phyloP scores from a whole-genome alignment of 345 rosid species.

The Gossypioides kirkii region DNA sequence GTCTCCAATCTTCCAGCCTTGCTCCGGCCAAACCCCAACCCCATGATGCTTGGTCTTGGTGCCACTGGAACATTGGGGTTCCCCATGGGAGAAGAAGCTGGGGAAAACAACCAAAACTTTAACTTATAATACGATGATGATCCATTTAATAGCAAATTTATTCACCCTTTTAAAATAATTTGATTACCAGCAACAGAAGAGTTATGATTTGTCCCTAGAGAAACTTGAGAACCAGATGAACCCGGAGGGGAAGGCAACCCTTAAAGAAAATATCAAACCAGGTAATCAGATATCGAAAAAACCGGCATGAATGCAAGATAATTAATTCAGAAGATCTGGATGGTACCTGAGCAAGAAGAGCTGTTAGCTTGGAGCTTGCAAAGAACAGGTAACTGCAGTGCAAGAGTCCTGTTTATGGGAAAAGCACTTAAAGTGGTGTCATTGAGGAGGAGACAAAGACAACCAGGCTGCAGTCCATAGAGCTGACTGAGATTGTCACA shows the following conservation, averaged over 20 bases:
- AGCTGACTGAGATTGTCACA: conserved; percentile 60
- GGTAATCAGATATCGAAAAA: neutral
- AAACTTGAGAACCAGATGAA: conserved; percentile 41
- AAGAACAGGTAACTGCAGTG: conserved; percentile 52
- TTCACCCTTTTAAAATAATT: neutral
- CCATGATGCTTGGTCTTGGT: conserved; percentile 40
- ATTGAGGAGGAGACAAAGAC: conserved; percentile 70
- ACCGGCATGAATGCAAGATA: neutral
- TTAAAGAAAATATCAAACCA: conserved; percentile 5
- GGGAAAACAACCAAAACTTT: neutral
- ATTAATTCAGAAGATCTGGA: neutral
- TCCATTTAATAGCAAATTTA: neutral
- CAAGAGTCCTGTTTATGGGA: conserved; percentile 64
- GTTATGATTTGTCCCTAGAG: conserved; percentile 34
- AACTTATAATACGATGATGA: neutral
- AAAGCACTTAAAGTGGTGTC: conserved; percentile 39
- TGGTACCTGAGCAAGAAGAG: conserved; percentile 56
- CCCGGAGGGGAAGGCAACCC: conserved; percentile 30
- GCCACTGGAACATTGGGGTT: conserved; percentile 28
- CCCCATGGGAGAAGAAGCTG: conserved; percentile 46
- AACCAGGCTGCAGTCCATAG: conserved; percentile 43
- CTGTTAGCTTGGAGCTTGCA: conserved; percentile 42
- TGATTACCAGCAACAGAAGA: conserved; percentile 42
- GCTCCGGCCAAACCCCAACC: conserved; percentile 32
- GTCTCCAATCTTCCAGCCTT: conserved; percentile 28